Conservation (phyloP, 352 stramenopile genomes). For the Pseudoperonospora humuli region DNA sequence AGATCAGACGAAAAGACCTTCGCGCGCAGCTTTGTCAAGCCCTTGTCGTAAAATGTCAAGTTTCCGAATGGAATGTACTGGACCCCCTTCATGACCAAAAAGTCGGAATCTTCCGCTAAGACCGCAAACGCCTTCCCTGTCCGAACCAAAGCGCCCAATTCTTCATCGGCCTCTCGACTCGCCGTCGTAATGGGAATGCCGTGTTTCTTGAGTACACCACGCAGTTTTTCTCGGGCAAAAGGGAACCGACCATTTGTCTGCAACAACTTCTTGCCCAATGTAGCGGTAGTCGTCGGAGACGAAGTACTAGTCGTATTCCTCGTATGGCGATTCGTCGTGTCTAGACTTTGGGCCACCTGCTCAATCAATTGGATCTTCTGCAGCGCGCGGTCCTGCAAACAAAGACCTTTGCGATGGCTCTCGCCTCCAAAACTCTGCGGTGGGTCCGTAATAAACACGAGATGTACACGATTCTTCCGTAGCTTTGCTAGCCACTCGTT, state of each 20-base stretch:
- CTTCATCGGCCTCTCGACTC: constrained; percentile 66
- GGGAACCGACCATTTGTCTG: constrained; percentile 67
- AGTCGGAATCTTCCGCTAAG: constrained; percentile 84
- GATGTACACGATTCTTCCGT: constrained; percentile 28
- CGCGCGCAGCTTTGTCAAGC: constrained; percentile 32
- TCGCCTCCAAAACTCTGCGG: constrained; percentile 65
- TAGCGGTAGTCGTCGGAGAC: not conserved
- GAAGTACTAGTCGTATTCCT: no score
- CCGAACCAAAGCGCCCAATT: constrained; percentile 58
- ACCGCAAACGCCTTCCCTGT: constrained; percentile 46
- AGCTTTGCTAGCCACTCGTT: constrained; percentile 43
- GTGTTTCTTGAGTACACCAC: constrained; percentile 43
- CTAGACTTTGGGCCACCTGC: constrained; percentile 25
- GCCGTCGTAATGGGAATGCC: constrained; percentile 44
- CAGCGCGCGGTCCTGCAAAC: constrained; percentile 39
- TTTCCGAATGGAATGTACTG: constrained; percentile 76
- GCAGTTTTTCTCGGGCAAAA: constrained; percentile 68
- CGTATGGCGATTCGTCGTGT: not conserved
- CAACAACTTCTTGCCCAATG: constrained; percentile 30
- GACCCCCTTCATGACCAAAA: constrained; percentile 73
- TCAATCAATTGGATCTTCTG: constrained; percentile 50
- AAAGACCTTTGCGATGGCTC: constrained; percentile 57
- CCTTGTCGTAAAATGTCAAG: constrained; percentile 22
- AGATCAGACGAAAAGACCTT: constrained; percentile 67
- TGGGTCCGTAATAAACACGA: constrained; percentile 69